Percentiles rank a stretch among this genome's conserved stretches.
Evolutionary conservation across 2,329 filamentous ascomycete genomes (phyloP).

Genomic region (Davidsoniella australis): DNA sequence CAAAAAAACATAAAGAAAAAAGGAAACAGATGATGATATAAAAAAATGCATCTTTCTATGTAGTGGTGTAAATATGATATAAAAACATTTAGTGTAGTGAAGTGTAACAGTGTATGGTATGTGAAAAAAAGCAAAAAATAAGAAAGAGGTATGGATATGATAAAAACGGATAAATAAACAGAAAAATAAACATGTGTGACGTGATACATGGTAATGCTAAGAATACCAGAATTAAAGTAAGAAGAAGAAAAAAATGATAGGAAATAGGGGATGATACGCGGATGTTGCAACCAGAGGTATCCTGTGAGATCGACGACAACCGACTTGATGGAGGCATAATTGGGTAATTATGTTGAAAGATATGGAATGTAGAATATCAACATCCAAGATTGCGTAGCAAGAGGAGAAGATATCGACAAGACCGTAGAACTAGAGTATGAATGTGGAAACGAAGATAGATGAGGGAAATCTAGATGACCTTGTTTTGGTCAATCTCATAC

Average conservation of each 20-base stretch:
- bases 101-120: background rate
- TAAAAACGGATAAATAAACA: background rate
- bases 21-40: background rate
- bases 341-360: background rate
- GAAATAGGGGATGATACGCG: background rate
- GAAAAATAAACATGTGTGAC: background rate
- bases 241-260: conserved; percentile 5
- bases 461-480: background rate
- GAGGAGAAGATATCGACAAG: background rate
- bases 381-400: no score
- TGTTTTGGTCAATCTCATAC: conserved; percentile 31
- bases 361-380: background rate
- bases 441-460: background rate
- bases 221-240: background rate
- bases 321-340: background rate
- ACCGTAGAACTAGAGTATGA: background rate
- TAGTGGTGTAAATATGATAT: no score
- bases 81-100: background rate
- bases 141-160: background rate
- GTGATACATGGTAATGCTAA: background rate
- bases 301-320: background rate
- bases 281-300: background rate
- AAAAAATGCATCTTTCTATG: no score
- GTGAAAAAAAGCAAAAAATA: background rate
- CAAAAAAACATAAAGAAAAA: background rate